phyloP scores from a whole-genome alignment of 495 filamentous ascomycete genomes.

The Penicillium canescens region DNA sequence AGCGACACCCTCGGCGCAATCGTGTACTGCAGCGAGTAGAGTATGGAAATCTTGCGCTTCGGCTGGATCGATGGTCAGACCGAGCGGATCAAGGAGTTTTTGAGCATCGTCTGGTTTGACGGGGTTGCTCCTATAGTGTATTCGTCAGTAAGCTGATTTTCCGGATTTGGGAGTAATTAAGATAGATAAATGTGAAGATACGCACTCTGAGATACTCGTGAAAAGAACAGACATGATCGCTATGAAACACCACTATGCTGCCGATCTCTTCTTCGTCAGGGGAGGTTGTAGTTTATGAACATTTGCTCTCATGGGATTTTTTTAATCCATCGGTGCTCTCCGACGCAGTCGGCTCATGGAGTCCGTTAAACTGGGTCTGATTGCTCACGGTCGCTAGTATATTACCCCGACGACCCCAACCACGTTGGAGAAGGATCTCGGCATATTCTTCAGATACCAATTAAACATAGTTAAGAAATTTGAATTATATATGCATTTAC shows the following conservation, averaged over 20 bases:
- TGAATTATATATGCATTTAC: no score
- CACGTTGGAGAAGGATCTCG: neutral
- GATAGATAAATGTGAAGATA: neutral
- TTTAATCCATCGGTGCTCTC: slow-evolving; percentile 4
- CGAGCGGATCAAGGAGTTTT: slow-evolving; percentile 21
- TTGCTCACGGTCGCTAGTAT: slow-evolving; percentile 3
- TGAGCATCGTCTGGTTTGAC: slow-evolving; percentile 31
- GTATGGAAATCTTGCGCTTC: slow-evolving; percentile 33
- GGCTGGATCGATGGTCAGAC: slow-evolving; percentile 28
- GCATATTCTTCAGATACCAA: neutral
- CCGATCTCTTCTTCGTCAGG: neutral
- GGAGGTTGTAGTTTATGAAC: neutral
- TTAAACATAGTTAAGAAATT: no score
- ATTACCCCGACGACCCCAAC: slow-evolving; percentile 13
- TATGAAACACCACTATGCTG: neutral
- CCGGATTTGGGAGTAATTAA: no score
- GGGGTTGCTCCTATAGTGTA: slow-evolving; percentile 21
- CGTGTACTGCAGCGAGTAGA: slow-evolving; percentile 34
- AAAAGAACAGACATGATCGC: slow-evolving; percentile 34
- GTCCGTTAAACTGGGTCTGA: slow-evolving; percentile 1
- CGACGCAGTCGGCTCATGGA: slow-evolving; percentile 4
- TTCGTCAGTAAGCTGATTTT: slow-evolving; percentile 1
- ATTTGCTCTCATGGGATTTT: neutral
- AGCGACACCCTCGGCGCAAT: slow-evolving; percentile 30
- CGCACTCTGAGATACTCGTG: slow-evolving; percentile 35